phyloP scores from a whole-genome alignment of 108 stramenopile genomes.

The Asterionellopsis glacialis region DNA sequence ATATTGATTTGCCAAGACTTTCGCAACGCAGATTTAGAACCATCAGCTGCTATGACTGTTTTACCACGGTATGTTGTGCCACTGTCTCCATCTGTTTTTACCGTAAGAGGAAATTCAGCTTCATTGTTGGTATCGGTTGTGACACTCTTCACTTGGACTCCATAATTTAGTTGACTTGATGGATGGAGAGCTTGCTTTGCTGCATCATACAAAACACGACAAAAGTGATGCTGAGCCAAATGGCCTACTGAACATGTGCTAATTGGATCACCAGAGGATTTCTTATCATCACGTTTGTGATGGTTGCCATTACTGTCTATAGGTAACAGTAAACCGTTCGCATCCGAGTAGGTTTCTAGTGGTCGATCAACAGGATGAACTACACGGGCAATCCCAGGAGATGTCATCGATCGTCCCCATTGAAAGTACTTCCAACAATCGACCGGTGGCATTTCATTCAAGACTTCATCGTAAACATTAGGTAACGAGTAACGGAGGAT shows the following conservation, averaged over 20 bases:
- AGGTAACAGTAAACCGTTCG: constrained; percentile 42
- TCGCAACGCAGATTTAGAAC: constrained; percentile 69
- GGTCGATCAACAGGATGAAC: constrained; percentile 63
- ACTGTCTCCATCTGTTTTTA: not conserved
- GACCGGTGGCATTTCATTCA: constrained; percentile 53
- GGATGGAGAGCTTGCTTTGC: constrained; percentile 2
- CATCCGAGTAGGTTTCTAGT: constrained; percentile 34
- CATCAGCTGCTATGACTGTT: constrained; percentile 81
- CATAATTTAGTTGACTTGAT: not conserved
- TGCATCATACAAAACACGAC: constrained; percentile 35
- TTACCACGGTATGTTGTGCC: not conserved
- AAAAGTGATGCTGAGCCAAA: constrained; percentile 55
- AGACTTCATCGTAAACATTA: constrained; percentile 30
- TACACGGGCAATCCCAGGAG: constrained; percentile 36
- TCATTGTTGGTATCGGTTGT: not conserved
- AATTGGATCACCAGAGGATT: constrained; percentile 12
- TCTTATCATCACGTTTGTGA: not conserved
- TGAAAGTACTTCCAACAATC: constrained; percentile 65
- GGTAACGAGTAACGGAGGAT: constrained; percentile 52
- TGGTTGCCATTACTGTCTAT: constrained; percentile 1
- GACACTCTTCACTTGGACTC: not conserved
- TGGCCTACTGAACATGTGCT: constrained; percentile 49
- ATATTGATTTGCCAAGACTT: constrained; percentile 29
- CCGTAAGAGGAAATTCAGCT: not conserved
- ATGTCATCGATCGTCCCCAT: constrained; percentile 57